Conservation (phyloP, 2,329 filamentous ascomycete species). For the Scleromitrula shiraiana region DNA sequence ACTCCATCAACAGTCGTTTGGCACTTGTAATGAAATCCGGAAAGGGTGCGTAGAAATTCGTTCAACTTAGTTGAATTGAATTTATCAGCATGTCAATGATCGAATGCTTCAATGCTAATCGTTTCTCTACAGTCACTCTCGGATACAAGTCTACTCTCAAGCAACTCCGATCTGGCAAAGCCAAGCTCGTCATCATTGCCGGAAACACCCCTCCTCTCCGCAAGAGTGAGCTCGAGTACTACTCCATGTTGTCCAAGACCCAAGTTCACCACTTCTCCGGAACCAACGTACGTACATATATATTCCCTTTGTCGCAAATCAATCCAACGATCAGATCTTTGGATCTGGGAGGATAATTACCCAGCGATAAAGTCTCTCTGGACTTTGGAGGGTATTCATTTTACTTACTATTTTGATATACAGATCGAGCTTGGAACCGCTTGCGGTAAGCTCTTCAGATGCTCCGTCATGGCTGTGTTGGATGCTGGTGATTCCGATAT, state of each 20-base stretch:
- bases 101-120: too few relatives aligned
- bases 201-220: constrained; percentile 96
- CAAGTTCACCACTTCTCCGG: constrained; percentile 96
- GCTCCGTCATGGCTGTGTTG: constrained; percentile 93
- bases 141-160: constrained; percentile 89
- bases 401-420: constrained; percentile 47
- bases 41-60: constrained; percentile 41
- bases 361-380: constrained; percentile 84
- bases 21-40: constrained; percentile 58
- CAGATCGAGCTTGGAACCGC: constrained; percentile 98
- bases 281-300: constrained; percentile 81
- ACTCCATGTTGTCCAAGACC: constrained; percentile 87
- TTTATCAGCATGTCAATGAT: too few relatives aligned
- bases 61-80: too few relatives aligned
- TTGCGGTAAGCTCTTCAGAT: constrained; percentile 98
- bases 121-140: constrained; percentile 57
- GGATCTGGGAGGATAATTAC: constrained; percentile 41
- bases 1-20: constrained; percentile 60
- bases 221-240: constrained; percentile 97
- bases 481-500: constrained; percentile 99
- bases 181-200: constrained; percentile 93
- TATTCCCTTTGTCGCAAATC: constrained; percentile 20
- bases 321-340: constrained; percentile 14
- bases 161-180: constrained; percentile 88
- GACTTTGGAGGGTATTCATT: constrained; percentile 77